A percentile compares a stretch with the other conserved stretches of the same genome.
Evolutionary conservation across 805 yeast species (phyloP).

Genomic region (Yarrowia hollandica): DNA sequence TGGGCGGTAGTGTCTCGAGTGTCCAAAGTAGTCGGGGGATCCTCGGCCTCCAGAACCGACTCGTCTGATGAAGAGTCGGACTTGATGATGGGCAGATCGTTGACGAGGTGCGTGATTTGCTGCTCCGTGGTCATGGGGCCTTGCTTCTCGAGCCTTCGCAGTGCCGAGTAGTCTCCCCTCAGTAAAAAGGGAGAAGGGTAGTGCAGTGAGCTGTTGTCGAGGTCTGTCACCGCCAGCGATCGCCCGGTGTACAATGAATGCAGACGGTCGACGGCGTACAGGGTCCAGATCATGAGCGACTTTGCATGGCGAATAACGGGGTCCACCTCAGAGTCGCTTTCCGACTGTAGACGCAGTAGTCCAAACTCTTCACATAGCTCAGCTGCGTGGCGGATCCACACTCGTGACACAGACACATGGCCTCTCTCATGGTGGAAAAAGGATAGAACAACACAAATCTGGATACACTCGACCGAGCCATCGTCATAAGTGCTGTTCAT

Average conservation of each 20-base stretch:
- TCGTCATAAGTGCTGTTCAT: slow-evolving; percentile 33
- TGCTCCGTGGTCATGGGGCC: slow-evolving; percentile 24
- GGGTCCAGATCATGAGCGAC: slow-evolving; percentile 9
- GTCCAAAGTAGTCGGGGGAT: background rate
- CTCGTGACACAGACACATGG: slow-evolving; percentile 34
- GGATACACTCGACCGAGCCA: slow-evolving; percentile 32
- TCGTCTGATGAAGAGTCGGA: slow-evolving; percentile 15
- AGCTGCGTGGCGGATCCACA: slow-evolving; percentile 35
- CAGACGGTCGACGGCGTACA: slow-evolving; percentile 2
- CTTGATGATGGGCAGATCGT: slow-evolving; percentile 18
- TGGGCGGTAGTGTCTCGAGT: slow-evolving; percentile 11
- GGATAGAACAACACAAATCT: slow-evolving; percentile 34
- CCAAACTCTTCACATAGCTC: slow-evolving; percentile 31
- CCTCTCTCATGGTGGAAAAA: slow-evolving; percentile 34
- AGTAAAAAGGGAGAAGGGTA: slow-evolving; percentile 1
- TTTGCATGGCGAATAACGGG: slow-evolving; percentile 11
- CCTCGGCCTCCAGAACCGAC: background rate
- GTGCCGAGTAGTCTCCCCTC: slow-evolving; percentile 6
- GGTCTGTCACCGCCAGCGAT: slow-evolving; percentile 8
- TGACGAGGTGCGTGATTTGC: slow-evolving; percentile 12
- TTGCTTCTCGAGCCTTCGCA: slow-evolving; percentile 15
- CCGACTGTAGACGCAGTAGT: slow-evolving; percentile 1
- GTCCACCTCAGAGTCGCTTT: slow-evolving; percentile 1
- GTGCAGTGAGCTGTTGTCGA: slow-evolving; percentile 5
- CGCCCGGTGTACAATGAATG: background rate